Conservation (phyloP, 345 rosid genomes). For the Gossypium herbaceum region DNA sequence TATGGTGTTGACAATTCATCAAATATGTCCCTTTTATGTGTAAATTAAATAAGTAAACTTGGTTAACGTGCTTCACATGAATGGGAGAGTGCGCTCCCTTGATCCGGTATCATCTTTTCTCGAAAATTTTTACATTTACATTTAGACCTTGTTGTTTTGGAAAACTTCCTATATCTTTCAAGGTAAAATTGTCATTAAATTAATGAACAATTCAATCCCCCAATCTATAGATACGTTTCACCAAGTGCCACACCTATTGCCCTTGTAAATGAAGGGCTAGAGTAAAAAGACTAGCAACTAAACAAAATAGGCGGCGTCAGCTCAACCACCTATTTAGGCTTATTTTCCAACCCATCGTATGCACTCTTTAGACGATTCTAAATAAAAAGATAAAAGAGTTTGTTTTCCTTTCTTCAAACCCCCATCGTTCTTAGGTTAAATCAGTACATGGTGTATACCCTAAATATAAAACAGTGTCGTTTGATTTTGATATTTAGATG, state of each 20-base stretch:
- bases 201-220: neutral
- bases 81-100: constrained; percentile 10
- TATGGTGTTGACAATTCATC: too few species aligned
- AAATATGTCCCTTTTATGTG: neutral
- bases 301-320: constrained; percentile 3
- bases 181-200: neutral
- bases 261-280: neutral
- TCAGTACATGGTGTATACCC: neutral
- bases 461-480: neutral
- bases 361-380: neutral
- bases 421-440: too few species aligned
- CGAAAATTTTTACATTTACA: neutral
- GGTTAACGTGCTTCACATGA: constrained; percentile 11
- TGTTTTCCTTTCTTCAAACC: neutral
- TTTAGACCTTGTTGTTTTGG: neutral
- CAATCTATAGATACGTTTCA: neutral
- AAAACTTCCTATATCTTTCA: neutral
- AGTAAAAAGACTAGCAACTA: neutral
- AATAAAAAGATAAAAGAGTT: too few species aligned
- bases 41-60: neutral
- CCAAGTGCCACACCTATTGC: constrained; percentile 4
- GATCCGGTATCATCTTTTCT: neutral
- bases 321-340: constrained; percentile 3
- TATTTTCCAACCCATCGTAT: constrained; percentile 9
- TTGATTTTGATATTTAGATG: neutral